Evolutionary conservation across 768 basidiomycete genomes (phyloP).

Genomic region (Flagelloscypha sp.): DNA sequence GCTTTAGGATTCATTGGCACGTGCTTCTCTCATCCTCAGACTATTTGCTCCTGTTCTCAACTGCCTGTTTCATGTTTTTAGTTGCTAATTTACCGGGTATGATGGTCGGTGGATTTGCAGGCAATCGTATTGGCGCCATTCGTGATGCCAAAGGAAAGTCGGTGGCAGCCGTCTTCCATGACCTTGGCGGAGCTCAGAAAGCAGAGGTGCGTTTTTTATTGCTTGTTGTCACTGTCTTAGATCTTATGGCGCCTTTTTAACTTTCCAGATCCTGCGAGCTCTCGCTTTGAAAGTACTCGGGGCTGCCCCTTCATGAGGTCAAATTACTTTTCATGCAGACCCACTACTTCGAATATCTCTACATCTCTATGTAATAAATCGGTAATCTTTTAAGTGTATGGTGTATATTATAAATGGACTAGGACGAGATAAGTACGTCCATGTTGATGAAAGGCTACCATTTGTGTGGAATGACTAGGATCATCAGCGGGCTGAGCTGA

Average conservation of each 20-base stretch:
- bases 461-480: no score
- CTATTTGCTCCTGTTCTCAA: constrained; percentile 45
- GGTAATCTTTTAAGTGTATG: no score
- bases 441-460: no score
- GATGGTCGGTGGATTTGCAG: constrained; percentile 79
- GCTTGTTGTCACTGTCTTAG: not conserved
- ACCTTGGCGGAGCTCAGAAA: constrained; percentile 70
- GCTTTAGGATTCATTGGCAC: constrained; percentile 35
- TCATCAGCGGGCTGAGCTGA: no score
- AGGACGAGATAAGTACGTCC: no score
- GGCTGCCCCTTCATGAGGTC: constrained; percentile 34
- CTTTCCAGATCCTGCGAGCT: constrained; percentile 62
- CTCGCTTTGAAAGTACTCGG: constrained; percentile 80
- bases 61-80: constrained; percentile 36
- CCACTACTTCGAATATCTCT: no score
- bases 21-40: constrained; percentile 46
- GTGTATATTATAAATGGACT: no score
- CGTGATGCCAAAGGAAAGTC: constrained; percentile 93
- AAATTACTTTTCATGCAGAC: no score
- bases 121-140: constrained; percentile 85
- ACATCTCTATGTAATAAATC: no score
- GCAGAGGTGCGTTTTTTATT: constrained; percentile 57
- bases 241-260: constrained; percentile 1
- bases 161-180: constrained; percentile 79
- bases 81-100: constrained; percentile 82